These are phyloP conservation scores for Exutisphaerella laricina DNA, from an alignment of 2,329 filamentous ascomycete genomes.

Conservation along the genomic window DNA sequence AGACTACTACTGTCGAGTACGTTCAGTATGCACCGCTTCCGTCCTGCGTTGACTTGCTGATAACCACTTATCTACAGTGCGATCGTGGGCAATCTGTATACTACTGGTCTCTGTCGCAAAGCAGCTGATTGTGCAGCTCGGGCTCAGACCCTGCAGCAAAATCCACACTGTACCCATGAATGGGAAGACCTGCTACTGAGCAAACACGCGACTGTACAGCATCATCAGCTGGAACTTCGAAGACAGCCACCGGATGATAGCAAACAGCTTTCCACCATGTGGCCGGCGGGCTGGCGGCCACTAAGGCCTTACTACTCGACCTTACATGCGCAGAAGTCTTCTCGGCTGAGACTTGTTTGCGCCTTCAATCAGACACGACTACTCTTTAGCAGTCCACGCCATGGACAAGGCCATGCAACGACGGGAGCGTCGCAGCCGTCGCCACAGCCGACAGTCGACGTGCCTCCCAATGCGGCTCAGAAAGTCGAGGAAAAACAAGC, in stretches of 20 bases:
- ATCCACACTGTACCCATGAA: no score
- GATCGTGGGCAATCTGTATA: no score
- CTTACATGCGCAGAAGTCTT: constrained; percentile 7
- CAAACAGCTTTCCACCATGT: constrained; percentile 25
- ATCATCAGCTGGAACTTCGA: no score
- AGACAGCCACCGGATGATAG: constrained; percentile 19
- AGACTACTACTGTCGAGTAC: background rate
- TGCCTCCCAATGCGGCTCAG: constrained; percentile 5
- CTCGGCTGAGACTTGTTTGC: constrained; percentile 7
- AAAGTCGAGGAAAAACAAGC: constrained; percentile 9
- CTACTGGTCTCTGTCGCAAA: no score
- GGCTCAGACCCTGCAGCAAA: background rate
- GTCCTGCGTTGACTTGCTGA: background rate
- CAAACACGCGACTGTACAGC: no score
- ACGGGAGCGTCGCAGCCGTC: constrained; percentile 11
- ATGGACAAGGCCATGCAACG: constrained; percentile 17
- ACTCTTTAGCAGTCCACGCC: constrained; percentile 17
- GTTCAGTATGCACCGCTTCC: background rate
- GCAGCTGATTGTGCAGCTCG: background rate
- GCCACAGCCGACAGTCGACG: constrained; percentile 4
- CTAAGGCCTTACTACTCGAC: constrained; percentile 21
- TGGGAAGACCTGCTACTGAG: no score
- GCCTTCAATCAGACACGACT: constrained; percentile 16
- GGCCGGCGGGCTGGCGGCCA: constrained; percentile 28
- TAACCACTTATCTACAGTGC: no score